Evolutionary conservation across 108 stramenopile genomes (phyloP).

Genomic region (Pseudonitzschia pungens): DNA sequence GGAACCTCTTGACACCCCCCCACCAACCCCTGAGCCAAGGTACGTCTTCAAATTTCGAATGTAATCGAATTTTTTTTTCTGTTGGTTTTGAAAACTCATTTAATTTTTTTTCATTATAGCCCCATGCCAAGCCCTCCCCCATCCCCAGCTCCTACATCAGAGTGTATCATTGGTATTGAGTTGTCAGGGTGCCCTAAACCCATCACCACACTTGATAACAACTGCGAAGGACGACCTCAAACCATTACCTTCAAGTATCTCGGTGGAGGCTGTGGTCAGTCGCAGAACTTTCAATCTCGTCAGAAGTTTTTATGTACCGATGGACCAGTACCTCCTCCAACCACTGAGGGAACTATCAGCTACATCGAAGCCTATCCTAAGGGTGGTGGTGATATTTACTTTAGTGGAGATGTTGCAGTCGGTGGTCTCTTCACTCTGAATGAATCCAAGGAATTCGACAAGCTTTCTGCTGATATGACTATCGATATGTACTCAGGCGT

Average conservation of each 20-base stretch:
- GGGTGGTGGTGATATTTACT: constrained; percentile 23
- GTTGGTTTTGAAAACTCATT: background rate
- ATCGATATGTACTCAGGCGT: constrained; percentile 1
- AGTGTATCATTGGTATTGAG: background rate
- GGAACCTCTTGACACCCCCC: background rate
- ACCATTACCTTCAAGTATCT: constrained; percentile 15
- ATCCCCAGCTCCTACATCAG: constrained; percentile 9
- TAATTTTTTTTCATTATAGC: background rate
- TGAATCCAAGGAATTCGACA: constrained; percentile 8
- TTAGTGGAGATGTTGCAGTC: constrained; percentile 22
- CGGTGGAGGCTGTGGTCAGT: constrained; percentile 17
- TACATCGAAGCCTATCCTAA: constrained; percentile 1
- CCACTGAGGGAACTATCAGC: constrained; percentile 4
- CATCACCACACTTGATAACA: constrained; percentile 1
- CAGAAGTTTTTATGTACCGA: constrained; percentile 21
- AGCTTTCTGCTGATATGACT: constrained; percentile 21
- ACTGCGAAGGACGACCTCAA: constrained; percentile 21
- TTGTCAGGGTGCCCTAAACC: background rate
- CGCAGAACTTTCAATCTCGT: constrained; percentile 9
- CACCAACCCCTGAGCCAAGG: constrained; percentile 14
- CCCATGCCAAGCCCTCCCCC: constrained; percentile 12
- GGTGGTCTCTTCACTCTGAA: constrained; percentile 23
- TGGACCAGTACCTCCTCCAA: constrained; percentile 12
- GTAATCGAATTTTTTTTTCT: background rate
- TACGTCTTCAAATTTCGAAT: background rate